phyloP scores from a whole-genome alignment of 148 eudicot species.

The Camellia granthamiana region DNA sequence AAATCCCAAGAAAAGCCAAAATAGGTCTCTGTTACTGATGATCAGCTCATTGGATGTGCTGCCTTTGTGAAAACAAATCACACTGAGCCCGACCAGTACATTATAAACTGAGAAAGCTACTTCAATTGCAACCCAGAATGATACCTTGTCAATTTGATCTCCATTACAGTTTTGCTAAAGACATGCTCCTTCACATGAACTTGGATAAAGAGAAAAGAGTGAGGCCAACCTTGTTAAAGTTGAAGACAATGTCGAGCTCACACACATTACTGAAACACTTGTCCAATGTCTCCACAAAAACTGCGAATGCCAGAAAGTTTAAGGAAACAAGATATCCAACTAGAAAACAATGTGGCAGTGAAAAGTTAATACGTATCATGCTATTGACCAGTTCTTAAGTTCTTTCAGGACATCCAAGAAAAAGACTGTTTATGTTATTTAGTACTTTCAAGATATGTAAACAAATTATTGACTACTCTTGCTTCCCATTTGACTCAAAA shows the following conservation, averaged over 20 bases:
- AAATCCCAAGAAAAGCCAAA: background rate
- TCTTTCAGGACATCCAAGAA: background rate
- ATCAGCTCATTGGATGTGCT: background rate
- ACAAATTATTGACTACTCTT: background rate
- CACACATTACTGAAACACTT: slow-evolving; percentile 90
- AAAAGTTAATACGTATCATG: background rate
- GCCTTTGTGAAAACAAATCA: background rate
- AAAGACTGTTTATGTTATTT: background rate
- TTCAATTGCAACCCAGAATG: background rate
- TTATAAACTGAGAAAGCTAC: background rate
- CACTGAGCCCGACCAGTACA: background rate
- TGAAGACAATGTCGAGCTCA: slow-evolving; percentile 87
- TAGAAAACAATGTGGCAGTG: slow-evolving; percentile 1
- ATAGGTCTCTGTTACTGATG: background rate
- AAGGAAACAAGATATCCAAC: slow-evolving; percentile 5
- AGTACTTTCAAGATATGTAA: background rate
- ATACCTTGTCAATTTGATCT: background rate
- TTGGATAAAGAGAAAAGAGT: background rate
- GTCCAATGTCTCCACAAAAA: slow-evolving; percentile 94
- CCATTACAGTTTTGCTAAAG: background rate
- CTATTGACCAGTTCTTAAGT: background rate
- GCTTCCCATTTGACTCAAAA: background rate
- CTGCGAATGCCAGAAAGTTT: slow-evolving; percentile 34
- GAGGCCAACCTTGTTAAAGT: slow-evolving; percentile 67
- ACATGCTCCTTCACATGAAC: background rate